phyloP scores from a whole-genome alignment of 1,284 basidiomycete species.

The Sporisorium reilianum region DNA sequence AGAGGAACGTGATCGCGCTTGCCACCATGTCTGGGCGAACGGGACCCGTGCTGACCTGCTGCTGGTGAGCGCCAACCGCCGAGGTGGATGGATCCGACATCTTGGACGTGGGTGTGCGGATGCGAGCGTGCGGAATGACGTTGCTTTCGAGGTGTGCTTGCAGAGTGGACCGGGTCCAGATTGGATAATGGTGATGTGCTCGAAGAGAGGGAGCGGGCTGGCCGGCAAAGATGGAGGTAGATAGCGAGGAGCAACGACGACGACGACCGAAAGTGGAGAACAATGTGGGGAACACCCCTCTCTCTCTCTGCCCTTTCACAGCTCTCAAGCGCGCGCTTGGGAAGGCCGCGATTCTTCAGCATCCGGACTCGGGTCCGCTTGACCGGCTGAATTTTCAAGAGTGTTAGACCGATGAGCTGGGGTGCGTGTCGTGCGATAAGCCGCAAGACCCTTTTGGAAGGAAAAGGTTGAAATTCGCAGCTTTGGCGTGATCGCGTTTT shows the following conservation, averaged over 20 bases:
- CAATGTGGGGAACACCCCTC: slow-evolving; percentile 29
- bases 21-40: slow-evolving; percentile 63
- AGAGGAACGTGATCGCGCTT: slow-evolving; percentile 65
- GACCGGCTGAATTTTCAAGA: background rate
- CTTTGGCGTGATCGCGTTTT: slow-evolving; percentile 34
- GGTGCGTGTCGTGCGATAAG: slow-evolving; percentile 26
- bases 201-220: background rate
- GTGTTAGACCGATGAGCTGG: background rate
- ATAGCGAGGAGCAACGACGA: background rate
- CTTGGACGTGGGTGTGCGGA: background rate
- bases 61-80: slow-evolving; percentile 32
- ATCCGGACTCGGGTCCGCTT: slow-evolving; percentile 37
- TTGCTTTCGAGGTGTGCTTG: background rate
- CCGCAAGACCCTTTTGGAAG: background rate
- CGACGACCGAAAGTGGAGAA: slow-evolving; percentile 10
- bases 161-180: background rate
- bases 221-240: background rate
- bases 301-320: slow-evolving; percentile 35
- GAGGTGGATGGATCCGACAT: slow-evolving; percentile 56
- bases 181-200: background rate
- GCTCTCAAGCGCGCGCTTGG: background rate
- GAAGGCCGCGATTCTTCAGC: too few relatives aligned
- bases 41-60: slow-evolving; percentile 23
- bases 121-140: background rate
- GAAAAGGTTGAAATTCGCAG: slow-evolving; percentile 6